Percentiles rank a stretch among this genome's conserved stretches.
Evolutionary conservation across 352 stramenopile species (phyloP).

Genomic region (Plasmopara muralis): DNA sequence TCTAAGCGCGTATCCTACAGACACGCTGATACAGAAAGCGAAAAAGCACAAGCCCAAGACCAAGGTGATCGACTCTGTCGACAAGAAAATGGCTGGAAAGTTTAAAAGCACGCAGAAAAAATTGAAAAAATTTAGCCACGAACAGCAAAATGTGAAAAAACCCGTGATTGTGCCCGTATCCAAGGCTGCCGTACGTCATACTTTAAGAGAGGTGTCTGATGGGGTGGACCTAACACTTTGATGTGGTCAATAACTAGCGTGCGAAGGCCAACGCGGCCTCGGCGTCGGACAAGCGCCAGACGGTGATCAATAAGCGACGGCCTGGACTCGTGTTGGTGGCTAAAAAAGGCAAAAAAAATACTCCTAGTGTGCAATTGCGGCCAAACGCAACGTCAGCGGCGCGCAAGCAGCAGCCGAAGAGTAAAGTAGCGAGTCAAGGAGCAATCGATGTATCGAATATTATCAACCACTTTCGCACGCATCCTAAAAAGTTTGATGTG

Average conservation of each 20-base stretch:
- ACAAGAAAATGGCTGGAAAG: not conserved
- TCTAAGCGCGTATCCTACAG: constrained; percentile 11
- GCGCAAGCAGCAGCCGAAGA: constrained; percentile 23
- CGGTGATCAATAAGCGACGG: constrained; percentile 67
- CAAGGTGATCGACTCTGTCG: constrained; percentile 10
- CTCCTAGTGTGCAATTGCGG: constrained; percentile 34
- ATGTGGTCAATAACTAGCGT: constrained; percentile 15
- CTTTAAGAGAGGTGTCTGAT: not conserved
- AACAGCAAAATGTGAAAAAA: constrained; percentile 70
- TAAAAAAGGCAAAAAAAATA: constrained; percentile 24
- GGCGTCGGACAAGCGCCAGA: constrained; percentile 54
- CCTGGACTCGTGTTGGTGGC: constrained; percentile 39
- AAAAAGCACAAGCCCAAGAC: constrained; percentile 30
- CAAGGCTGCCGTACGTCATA: constrained; percentile 44
- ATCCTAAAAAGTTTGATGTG: constrained; percentile 76
- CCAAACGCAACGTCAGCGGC: constrained; percentile 37
- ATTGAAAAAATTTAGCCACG: constrained; percentile 27
- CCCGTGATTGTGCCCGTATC: constrained; percentile 57
- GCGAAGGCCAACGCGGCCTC: constrained; percentile 38
- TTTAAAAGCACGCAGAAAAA: constrained; percentile 12
- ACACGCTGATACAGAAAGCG: constrained; percentile 38
- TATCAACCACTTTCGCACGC: constrained; percentile 63
- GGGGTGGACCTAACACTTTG: not conserved
- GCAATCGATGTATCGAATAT: constrained; percentile 74
- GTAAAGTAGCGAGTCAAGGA: constrained; percentile 12